These are phyloP conservation scores for Lasiodiplodia theobromae DNA, from an alignment of 2,329 filamentous ascomycete species.

Conservation along the genomic window DNA sequence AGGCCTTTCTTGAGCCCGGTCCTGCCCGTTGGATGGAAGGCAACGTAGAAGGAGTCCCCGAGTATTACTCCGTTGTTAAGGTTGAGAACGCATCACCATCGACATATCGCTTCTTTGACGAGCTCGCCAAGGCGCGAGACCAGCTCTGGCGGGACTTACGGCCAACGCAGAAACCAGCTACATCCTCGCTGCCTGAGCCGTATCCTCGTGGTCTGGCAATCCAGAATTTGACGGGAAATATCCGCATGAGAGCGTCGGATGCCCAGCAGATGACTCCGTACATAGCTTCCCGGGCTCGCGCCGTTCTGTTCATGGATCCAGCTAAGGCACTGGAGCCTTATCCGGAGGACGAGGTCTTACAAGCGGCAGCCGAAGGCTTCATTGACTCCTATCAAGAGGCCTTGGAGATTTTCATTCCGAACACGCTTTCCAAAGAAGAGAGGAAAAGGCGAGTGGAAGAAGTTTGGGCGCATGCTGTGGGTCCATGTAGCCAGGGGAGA, in stretches of 20 bases:
- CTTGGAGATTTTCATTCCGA: conserved; percentile 36
- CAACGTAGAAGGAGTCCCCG: conserved; percentile 30
- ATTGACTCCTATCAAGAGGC: conserved; percentile 44
- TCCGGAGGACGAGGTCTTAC: conserved; percentile 37
- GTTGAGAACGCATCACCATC: conserved; percentile 33
- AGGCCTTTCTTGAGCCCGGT: conserved; percentile 33
- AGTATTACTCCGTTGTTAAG: conserved; percentile 2
- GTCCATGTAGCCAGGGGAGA: conserved; percentile 37
- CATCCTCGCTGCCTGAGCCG: conserved; percentile 37
- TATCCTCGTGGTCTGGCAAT: conserved; percentile 46
- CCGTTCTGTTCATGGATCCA: conserved; percentile 36
- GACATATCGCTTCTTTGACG: conserved; percentile 45
- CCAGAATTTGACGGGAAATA: conserved; percentile 40
- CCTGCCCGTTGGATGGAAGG: conserved; percentile 32
- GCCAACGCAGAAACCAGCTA: conserved; percentile 35
- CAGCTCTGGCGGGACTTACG: conserved; percentile 42
- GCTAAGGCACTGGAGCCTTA: conserved; percentile 33
- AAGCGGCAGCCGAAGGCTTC: conserved; percentile 41
- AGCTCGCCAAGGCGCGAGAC: conserved; percentile 44
- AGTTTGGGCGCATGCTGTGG: conserved; percentile 42
- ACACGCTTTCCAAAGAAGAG: background rate
- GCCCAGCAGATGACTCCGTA: conserved; percentile 37
- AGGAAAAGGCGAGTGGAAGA: conserved; percentile 31
- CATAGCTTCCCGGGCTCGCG: conserved; percentile 36
- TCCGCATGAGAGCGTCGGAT: conserved; percentile 27